phyloP scores from a whole-genome alignment of 768 basidiomycete species.

The Cystobasidiopsis lactophilus region DNA sequence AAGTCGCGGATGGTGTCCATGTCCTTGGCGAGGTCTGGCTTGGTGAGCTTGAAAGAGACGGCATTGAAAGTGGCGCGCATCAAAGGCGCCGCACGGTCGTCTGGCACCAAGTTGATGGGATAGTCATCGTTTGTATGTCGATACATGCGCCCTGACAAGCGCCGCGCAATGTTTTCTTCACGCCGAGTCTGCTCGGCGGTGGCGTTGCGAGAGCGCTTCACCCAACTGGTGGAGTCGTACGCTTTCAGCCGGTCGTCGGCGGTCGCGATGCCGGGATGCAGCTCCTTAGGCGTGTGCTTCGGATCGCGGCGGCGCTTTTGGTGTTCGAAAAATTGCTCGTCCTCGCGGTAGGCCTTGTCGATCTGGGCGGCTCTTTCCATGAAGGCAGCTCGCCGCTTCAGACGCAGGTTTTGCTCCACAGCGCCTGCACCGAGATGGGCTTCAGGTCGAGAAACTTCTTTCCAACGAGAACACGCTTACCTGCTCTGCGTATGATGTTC shows the following conservation, averaged over 20 bases:
- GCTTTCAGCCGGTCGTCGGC: constrained; percentile 46
- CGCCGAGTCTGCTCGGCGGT: constrained; percentile 31
- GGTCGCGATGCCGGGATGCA: constrained; percentile 42
- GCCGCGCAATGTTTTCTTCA: constrained; percentile 34
- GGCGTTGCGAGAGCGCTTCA: constrained; percentile 33
- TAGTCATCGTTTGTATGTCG: constrained; percentile 15
- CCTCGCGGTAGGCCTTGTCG: constrained; percentile 10
- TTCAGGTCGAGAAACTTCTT: too few relatives aligned
- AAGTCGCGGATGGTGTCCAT: constrained; percentile 37
- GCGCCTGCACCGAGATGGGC: constrained; percentile 51
- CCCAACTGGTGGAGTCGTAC: constrained; percentile 55
- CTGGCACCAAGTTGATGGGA: constrained; percentile 26
- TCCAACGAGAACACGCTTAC: too few relatives aligned
- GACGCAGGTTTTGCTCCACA: constrained; percentile 44
- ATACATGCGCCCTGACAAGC: constrained; percentile 23
- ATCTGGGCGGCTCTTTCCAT: constrained; percentile 53
- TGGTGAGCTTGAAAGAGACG: constrained; percentile 36
- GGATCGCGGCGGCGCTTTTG: neutral
- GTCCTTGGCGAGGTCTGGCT: constrained; percentile 36
- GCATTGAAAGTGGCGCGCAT: constrained; percentile 42
- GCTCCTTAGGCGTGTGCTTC: constrained; percentile 29
- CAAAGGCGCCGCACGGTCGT: constrained; percentile 37
- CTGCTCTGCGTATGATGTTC: too few relatives aligned
- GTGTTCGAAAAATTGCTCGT: neutral
- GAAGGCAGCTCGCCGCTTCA: constrained; percentile 62